Conservation (phyloP, 129 eudicot genomes). For the Flaveria ramosissima region DNA sequence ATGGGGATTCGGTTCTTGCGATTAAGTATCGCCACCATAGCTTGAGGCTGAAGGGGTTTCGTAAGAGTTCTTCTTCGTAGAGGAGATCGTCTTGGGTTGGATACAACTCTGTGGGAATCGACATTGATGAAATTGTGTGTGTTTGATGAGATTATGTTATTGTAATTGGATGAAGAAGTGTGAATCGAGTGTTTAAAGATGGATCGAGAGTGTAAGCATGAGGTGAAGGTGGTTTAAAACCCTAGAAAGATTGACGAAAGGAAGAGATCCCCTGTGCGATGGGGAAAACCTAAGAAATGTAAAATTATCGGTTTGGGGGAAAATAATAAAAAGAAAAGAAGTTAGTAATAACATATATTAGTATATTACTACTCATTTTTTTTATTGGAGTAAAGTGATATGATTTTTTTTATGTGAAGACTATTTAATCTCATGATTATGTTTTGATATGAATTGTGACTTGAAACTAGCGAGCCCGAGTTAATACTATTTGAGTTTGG, state of each 20-base stretch:
- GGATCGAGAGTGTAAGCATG: not conserved
- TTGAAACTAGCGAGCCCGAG: too few relatives aligned
- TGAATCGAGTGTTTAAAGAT: conserved; percentile 6
- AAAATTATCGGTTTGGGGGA: too few relatives aligned
- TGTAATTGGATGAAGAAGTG: not conserved
- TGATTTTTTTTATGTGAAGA: too few relatives aligned
- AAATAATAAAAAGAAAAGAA: too few relatives aligned
- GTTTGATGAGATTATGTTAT: not conserved
- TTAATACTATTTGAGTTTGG: too few relatives aligned
- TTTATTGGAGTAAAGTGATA: too few relatives aligned
- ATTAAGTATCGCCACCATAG: conserved; percentile 94
- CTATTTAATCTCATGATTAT: too few relatives aligned
- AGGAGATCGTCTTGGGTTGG: conserved; percentile 67
- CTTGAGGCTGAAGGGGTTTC: conserved; percentile 77
- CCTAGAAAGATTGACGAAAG: not conserved
- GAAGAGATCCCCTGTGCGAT: too few relatives aligned
- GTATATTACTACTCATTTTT: too few relatives aligned
- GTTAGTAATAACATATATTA: too few relatives aligned
- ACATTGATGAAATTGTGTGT: conserved; percentile 16
- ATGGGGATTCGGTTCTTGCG: conserved; percentile 62
- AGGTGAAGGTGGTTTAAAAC: not conserved
- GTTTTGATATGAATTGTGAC: too few relatives aligned
- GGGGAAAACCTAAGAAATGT: too few relatives aligned
- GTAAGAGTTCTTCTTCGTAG: conserved; percentile 78
- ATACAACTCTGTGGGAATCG: conserved; percentile 56